Evolutionary conservation across 352 stramenopile genomes (phyloP).

Genomic region (Globisporangium paroecandrum): DNA sequence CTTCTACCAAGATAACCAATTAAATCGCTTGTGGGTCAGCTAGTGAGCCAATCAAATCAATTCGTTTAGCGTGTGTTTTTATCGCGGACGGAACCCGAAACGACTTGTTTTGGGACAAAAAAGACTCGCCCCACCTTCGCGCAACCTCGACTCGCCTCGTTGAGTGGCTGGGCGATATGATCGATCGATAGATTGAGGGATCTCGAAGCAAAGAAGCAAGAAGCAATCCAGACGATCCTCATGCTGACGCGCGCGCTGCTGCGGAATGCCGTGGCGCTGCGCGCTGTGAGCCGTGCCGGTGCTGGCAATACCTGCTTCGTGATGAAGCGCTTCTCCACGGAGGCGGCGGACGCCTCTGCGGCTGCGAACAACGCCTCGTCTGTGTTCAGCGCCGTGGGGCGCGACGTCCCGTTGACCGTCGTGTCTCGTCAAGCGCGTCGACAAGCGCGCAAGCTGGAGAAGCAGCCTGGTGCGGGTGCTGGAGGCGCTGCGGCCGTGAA

Average conservation of each 20-base stretch:
- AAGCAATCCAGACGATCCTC: not conserved
- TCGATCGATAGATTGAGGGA: not conserved
- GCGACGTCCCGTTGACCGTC: conserved; percentile 52
- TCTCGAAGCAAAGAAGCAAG: conserved; percentile 8
- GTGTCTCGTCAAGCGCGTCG: conserved; percentile 61
- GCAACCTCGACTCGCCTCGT: not conserved
- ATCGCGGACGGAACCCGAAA: too few species aligned
- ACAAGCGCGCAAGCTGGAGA: conserved; percentile 44
- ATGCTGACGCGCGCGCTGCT: conserved; percentile 15
- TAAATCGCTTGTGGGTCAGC: too few species aligned
- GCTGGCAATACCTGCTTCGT: not conserved
- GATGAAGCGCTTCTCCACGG: conserved; percentile 10
- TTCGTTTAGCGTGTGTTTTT: too few species aligned
- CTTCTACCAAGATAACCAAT: too few species aligned
- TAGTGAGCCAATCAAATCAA: too few species aligned
- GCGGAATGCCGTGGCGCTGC: conserved; percentile 11
- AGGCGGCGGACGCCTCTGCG: not conserved
- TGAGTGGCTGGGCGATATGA: conserved; percentile 7
- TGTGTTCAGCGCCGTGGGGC: conserved; percentile 32
- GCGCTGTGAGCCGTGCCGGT: not conserved
- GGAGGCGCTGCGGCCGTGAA: conserved; percentile 22
- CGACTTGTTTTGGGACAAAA: too few species aligned
- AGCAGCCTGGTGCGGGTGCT: conserved; percentile 21
- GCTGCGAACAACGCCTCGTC: not conserved
- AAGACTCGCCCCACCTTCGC: not conserved